Conservation (phyloP, 768 basidiomycete genomes). For the Hericium coralloides region DNA sequence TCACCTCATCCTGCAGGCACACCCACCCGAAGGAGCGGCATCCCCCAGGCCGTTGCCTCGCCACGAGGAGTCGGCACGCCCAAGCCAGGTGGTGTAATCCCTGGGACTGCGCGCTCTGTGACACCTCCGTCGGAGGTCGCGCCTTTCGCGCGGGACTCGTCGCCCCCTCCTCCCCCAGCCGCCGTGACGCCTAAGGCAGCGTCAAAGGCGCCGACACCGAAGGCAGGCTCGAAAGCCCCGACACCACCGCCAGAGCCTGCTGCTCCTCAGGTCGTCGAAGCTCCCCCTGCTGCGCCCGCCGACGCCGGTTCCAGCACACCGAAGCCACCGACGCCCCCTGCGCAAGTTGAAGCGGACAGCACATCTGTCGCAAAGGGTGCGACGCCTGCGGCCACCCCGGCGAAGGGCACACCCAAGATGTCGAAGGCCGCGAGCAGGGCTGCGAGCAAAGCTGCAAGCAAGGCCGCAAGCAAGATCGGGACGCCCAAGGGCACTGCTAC, state of each 20-base stretch:
- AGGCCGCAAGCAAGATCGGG: slow-evolving; percentile 6
- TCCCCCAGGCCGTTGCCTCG: slow-evolving; percentile 5
- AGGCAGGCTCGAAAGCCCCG: background rate
- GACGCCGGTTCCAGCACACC: slow-evolving; percentile 2
- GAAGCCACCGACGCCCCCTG: background rate
- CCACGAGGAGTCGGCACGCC: no score
- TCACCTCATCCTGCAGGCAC: background rate
- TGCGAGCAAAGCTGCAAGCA: slow-evolving; percentile 9
- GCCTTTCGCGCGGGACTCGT: background rate
- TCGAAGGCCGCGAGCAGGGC: slow-evolving; percentile 10
- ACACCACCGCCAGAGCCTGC: background rate
- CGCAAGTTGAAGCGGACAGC: no score
- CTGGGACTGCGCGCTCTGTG: background rate
- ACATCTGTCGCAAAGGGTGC: background rate
- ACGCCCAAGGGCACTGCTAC: slow-evolving; percentile 9
- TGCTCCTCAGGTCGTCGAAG: background rate
- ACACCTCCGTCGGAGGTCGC: background rate
- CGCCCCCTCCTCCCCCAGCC: slow-evolving; percentile 8
- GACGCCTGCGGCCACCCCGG: background rate
- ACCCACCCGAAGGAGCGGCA: background rate
- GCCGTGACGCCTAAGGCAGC: background rate
- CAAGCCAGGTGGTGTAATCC: background rate
- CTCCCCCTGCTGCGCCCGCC: slow-evolving; percentile 3
- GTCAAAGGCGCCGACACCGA: background rate
- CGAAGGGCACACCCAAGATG: slow-evolving; percentile 4